Base-by-base conservation (phyloP, 1,139 yeast species). In the Yamadazyma spencermartinsiae region DNA sequence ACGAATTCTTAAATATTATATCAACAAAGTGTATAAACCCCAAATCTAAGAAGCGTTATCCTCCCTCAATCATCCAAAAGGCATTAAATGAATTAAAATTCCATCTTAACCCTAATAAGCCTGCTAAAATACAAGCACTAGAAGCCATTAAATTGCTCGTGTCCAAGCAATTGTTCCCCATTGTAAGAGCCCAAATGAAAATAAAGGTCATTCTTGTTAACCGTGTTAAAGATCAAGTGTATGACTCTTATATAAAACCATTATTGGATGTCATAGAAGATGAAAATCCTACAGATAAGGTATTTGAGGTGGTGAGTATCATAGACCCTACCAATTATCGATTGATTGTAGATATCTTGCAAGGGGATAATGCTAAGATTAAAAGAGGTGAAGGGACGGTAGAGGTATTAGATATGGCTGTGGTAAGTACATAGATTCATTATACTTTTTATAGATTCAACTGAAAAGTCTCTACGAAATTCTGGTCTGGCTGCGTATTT, bases 21-120 rank as follows among this genome's bases (percentile, higher is more conserved):
- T 86, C 95, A 19, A 83, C 95, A 11, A 90, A 88, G 58, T 90
- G 97, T 56, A 84, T 94, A 39, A 90, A 94, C 53, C 98, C 98
- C 4, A 78, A 74, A 39, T 82, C 92, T 3, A 86, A 86, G 58
- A 87, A 92, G 55, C 80, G 98, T 52, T 92, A 92, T 54, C 96
- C 98, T 0, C 92, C 96, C 10, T 78, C 95, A 0, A 90, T 94
- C 83, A 86, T 92, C 40, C 95, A 87, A 46, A 94, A 92, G 61
- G 89, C 92, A 0, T 69, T 92, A 42, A 74, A 74, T 36, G 95
- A 87, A 54, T 62, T 89, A 37, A 90, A 89, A 46, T 88, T 85
- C 60, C 90, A 88, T 58, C 75, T 87, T 47, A 80, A 80, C 27
- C 77, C 90, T n/a, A 80, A 80, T 38, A 86, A 85, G 51, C 75